Conservation (phyloP, 2,329 filamentous ascomycete species). For the Talaromyces atroroseus region DNA sequence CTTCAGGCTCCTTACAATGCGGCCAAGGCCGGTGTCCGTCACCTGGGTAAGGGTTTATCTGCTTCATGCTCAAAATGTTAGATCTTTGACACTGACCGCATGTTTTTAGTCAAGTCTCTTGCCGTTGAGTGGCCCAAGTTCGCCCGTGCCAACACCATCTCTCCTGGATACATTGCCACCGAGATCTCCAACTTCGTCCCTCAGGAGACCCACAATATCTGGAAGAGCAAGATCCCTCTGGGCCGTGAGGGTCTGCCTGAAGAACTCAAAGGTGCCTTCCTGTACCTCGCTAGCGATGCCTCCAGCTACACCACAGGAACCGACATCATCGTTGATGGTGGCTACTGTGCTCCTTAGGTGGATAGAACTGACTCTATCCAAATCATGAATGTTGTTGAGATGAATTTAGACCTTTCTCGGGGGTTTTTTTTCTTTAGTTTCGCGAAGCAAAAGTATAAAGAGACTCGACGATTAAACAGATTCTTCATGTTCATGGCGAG, state of each 20-base stretch:
- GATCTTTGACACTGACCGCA: slow-evolving; percentile 13
- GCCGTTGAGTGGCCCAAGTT: slow-evolving; percentile 74
- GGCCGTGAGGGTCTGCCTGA: slow-evolving; percentile 65
- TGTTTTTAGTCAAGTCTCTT: slow-evolving; percentile 56
- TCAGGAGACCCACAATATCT: slow-evolving; percentile 63
- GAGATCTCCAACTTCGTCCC: slow-evolving; percentile 64
- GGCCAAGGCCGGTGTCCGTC: slow-evolving; percentile 59
- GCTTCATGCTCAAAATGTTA: slow-evolving; percentile 45
- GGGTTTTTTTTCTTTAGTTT: not conserved
- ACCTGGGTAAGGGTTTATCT: slow-evolving; percentile 36
- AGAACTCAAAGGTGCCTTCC: slow-evolving; percentile 70
- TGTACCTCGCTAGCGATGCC: slow-evolving; percentile 44
- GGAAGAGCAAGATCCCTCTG: slow-evolving; percentile 76
- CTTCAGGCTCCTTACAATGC: slow-evolving; percentile 69
- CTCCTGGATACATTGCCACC: slow-evolving; percentile 70
- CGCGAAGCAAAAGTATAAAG: not conserved
- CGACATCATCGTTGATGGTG: slow-evolving; percentile 45
- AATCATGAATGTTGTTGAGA: not conserved
- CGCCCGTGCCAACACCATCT: slow-evolving; percentile 66
- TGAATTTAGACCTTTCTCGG: not conserved
- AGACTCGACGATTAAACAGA: not conserved
- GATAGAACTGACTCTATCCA: not conserved
- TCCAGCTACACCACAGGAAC: slow-evolving; percentile 47
- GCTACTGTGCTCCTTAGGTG: slow-evolving; percentile 32
- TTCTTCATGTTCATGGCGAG: not conserved